Percentiles rank a stretch among this genome's conserved stretches.
Conservation (phyloP, 176 grass and related monocot species). For the Eragrostis curvula region DNA sequence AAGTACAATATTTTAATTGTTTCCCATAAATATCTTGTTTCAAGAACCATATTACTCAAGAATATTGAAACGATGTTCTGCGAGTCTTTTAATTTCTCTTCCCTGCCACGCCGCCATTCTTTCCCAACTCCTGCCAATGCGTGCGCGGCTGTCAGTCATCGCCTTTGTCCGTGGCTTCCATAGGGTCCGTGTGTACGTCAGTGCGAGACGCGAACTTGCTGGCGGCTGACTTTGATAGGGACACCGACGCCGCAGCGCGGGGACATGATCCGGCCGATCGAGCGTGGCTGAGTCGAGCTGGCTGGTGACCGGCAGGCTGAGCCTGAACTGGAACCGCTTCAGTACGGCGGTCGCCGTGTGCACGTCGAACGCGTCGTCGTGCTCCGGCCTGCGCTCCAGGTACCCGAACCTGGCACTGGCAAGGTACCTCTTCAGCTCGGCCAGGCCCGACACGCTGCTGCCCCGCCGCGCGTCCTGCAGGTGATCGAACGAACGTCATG, state of each 20-base stretch:
- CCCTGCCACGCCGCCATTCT: background rate
- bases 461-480: constrained; percentile 58
- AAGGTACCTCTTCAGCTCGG: constrained; percentile 69
- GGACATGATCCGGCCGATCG: constrained; percentile 47
- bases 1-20: too few relatives aligned
- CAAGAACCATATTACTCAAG: too few relatives aligned
- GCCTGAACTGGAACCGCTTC: constrained; percentile 57
- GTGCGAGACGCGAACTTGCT: constrained; percentile 59
- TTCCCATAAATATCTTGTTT: too few relatives aligned
- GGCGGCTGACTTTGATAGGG: constrained; percentile 7
- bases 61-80: too few relatives aligned
- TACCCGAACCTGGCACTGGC: constrained; percentile 81
- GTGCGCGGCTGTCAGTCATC: too few relatives aligned
- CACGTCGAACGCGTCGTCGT: constrained; percentile 62
- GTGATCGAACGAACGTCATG: constrained; percentile 54
- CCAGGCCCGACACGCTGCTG: constrained; percentile 50
- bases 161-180: too few relatives aligned
- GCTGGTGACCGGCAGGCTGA: constrained; percentile 65
- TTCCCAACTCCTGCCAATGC: background rate
- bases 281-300: constrained; percentile 64
- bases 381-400: constrained; percentile 22
- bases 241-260: constrained; percentile 65
- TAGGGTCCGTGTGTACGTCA: too few relatives aligned
- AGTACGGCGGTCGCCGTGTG: constrained; percentile 61
- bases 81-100: background rate